Evolutionary conservation across 306 rosid species (phyloP), one percentile per base, ranked within the genome.

Genomic region (Acmispon strigosus): DNA sequence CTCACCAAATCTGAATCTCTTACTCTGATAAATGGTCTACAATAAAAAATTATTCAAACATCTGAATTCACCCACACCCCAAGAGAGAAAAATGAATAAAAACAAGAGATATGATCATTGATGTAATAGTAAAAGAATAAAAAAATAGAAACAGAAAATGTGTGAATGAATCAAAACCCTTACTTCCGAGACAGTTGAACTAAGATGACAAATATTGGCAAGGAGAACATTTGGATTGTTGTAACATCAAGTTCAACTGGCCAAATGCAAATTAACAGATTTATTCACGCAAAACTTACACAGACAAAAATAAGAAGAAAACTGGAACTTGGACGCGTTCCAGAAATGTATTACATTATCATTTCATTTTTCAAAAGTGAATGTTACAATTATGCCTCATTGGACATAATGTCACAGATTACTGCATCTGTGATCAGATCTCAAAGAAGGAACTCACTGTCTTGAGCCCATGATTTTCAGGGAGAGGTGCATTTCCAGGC

Each of bases 401-500:
- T 50, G 16, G 39, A 69, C 15, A 62, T 53, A 24, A 37, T 62
- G 50, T 49, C 20, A 66, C 2, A 9, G 48, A 56, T 62, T 10
- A 48, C 16, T 43, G 58, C 43, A 81, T 24, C 42, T 42, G 7
- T 39, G 32, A 61, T 87, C 73, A 88, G 61, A 84, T 81, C 74
- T 86, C 86, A 32, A 32, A 49, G 70, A 90, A 90, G 45, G 90
- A 86, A 41, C 45, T 81, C 75, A 88, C 19, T 10, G 89, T 88
- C 82, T 77, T 86, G 84, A 86, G 86, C 17, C 87, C 92, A 19
- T 87, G 91, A 48, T 84, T 70, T 41, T 84, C 88, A 41, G 90
- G 94, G 74, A 90, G 88, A 48, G 91, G 79, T 66, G 79, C 94
- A 58, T 90, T 90, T 74, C 96, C 94, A 1, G 94, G 96, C 64